Conservation (phyloP, 345 rosid genomes). For the Cardamine resedifolia region DNA sequence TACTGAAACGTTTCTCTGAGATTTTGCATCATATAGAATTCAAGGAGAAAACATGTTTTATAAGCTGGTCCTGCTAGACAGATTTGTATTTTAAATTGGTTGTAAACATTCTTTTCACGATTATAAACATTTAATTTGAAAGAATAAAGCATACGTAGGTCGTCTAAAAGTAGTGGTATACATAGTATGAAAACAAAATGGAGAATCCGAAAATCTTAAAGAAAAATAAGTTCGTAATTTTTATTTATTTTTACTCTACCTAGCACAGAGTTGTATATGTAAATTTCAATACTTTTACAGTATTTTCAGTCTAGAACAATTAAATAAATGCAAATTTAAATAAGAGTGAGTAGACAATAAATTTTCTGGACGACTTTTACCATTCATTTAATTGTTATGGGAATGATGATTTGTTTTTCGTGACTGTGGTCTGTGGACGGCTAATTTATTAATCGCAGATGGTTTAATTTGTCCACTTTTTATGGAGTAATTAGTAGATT, state of each 20-base stretch:
- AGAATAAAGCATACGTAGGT: neutral
- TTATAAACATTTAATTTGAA: neutral
- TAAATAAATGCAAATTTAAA: neutral
- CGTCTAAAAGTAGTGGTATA: slow-evolving; percentile 12
- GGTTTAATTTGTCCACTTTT: no score
- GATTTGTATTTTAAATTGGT: neutral
- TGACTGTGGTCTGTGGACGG: neutral
- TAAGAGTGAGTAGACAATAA: neutral
- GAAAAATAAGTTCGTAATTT: neutral
- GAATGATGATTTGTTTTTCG: neutral
- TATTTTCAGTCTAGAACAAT: neutral
- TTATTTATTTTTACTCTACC: neutral
- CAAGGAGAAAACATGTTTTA: neutral
- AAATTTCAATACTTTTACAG: neutral
- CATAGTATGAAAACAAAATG: neutral
- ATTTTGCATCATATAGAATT: neutral
- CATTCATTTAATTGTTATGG: neutral
- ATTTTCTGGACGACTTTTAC: neutral
- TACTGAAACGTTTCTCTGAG: neutral
- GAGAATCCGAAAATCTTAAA: neutral
- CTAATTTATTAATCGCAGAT: neutral
- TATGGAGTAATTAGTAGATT: neutral
- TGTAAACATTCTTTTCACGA: neutral
- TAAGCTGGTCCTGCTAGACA: neutral
- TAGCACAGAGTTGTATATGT: neutral